Evolutionary conservation across 1,139 yeast genomes (phyloP).

Genomic region (Blastobotrys malaysiensis): DNA sequence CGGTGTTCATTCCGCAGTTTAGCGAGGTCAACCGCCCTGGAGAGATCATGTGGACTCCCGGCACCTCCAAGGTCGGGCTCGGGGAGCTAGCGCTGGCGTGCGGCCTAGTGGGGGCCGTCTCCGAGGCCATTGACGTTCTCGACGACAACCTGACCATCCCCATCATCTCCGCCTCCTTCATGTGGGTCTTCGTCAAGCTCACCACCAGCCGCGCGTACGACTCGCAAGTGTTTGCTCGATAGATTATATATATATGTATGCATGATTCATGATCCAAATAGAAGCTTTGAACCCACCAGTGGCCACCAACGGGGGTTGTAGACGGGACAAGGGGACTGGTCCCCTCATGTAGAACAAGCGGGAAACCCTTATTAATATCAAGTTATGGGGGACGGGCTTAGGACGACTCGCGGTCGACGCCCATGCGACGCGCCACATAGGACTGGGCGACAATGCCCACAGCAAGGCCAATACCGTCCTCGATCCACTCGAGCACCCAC

Average conservation of each 20-base stretch:
- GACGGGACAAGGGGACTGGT: background rate
- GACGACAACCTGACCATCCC: constrained; percentile 97
- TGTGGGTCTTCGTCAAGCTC: constrained; percentile 30
- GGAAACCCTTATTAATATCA: too few relatives aligned
- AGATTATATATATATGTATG: background rate
- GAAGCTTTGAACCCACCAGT: background rate
- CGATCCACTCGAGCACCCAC: constrained; percentile 94
- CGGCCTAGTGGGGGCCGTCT: constrained; percentile 77
- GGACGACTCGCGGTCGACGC: constrained; percentile 32
- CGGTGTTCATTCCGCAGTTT: constrained; percentile 60
- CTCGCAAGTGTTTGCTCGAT: constrained; percentile 15
- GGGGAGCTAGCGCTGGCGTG: constrained; percentile 51
- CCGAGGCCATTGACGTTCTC: constrained; percentile 72
- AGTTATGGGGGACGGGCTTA: too few relatives aligned
- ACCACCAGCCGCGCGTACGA: constrained; percentile 17
- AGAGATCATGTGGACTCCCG: constrained; percentile 59
- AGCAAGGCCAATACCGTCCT: constrained; percentile 70
- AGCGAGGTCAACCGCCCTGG: constrained; percentile 44
- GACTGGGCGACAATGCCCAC: constrained; percentile 86
- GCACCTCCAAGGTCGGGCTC: constrained; percentile 51
- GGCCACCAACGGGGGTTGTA: too few relatives aligned
- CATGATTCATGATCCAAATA: background rate
- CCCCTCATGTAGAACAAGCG: background rate
- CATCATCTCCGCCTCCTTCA: constrained; percentile 63
- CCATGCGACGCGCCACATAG: constrained; percentile 91